Base-by-base conservation (phyloP, 2,329 filamentous ascomycete genomes). In the Plectosphaerella plurivora region DNA sequence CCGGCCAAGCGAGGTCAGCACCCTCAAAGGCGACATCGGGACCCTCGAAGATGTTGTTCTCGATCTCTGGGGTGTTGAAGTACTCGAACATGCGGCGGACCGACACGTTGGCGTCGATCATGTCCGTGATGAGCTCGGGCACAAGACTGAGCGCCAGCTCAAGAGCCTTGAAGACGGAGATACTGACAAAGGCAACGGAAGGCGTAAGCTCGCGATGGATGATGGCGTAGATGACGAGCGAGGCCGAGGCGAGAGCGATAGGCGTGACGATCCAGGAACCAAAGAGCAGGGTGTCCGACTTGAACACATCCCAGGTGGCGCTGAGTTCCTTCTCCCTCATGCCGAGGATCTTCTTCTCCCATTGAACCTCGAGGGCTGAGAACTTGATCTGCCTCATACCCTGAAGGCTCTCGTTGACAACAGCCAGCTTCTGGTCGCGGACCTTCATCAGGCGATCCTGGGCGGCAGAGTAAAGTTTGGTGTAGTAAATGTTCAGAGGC, bases 361-460 rank as follows among this genome's bases (percentile, higher is more conserved):
- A 93, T 59, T 88, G 82, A 18, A 74, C 70, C 65, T 93, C 89
- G 2, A 91, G 69, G 1, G 89, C 89, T 0, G 88, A 88, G 60
- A 93, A 91, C 62, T 94, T 94, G 70, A 94, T 90, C 66, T 94
- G 89, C 1, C 88, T 82, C 57, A 93, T 92, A 8, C 89, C 89
- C 59, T 88, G 81, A 1, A 94, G 71, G 0, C 86, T 87, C 66
- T 94, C 89, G 1, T 88, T 88, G 28, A 94, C 79, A 14, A 91
- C 79, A 0, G 80, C 85, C 69, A 91, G 78, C 68, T 92, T 93
- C 51, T 83, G 76, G 65, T 93, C 89, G 45, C 89, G 77, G 25
- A 85, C 76, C 63, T 87, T 88, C 88, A 92, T 92, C 48, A 93
- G 67, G 48, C 76, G 72, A 51, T 87, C 85, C 61, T 91, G 86